A percentile compares a stretch with the other conserved stretches of the same genome.
Evolutionary conservation across 495 filamentous ascomycete genomes (phyloP).

Genomic region (Lasiosphaeria hispida): DNA sequence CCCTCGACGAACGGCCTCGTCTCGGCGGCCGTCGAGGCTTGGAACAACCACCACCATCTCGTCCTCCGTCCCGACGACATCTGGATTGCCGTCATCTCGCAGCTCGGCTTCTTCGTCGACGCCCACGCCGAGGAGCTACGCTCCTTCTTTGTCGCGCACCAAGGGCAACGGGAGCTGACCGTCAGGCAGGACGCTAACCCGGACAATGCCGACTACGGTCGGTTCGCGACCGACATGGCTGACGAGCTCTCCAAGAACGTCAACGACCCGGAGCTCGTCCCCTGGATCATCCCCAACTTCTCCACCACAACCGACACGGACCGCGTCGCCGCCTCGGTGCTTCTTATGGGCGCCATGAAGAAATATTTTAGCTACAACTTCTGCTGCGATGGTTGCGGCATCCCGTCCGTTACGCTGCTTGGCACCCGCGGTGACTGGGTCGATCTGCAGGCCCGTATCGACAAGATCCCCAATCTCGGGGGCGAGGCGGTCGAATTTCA

Average conservation of each 20-base stretch:
- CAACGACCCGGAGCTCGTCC: constrained; percentile 15
- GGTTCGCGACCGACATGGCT: neutral
- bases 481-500: constrained; percentile 18
- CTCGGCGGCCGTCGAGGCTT: constrained; percentile 46
- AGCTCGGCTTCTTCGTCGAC: constrained; percentile 54
- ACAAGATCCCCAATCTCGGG: constrained; percentile 19
- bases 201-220: constrained; percentile 1
- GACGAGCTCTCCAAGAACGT: constrained; percentile 7
- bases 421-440: constrained; percentile 32
- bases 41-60: constrained; percentile 51
- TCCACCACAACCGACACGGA: constrained; percentile 29
- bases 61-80: constrained; percentile 58
- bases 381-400: constrained; percentile 22
- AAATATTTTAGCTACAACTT: constrained; percentile 24
- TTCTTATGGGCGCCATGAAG: constrained; percentile 34
- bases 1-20: constrained; percentile 46
- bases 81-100: constrained; percentile 56
- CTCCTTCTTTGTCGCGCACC: constrained; percentile 43
- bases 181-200: neutral
- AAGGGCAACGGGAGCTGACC: neutral
- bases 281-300: constrained; percentile 35
- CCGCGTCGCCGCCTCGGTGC: constrained; percentile 21
- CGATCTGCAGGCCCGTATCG: constrained; percentile 17
- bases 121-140: constrained; percentile 47
- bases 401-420: constrained; percentile 35